Evolutionary conservation across 805 yeast species (phyloP), one percentile per base, ranked within the genome.

Genomic region (Saccharomycopsis guyanensis): DNA sequence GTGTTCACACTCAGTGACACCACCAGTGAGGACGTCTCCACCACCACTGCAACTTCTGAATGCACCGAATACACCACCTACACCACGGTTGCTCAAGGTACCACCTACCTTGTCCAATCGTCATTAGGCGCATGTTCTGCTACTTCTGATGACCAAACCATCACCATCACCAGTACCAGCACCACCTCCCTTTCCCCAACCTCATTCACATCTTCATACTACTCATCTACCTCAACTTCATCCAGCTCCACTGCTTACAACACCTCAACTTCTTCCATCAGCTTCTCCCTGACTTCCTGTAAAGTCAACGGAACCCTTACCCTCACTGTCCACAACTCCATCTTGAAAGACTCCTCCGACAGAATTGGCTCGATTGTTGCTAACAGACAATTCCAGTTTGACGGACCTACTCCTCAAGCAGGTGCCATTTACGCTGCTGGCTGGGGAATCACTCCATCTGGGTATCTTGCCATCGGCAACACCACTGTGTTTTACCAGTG

Each of bases 371-470:
- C 80, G 33, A 73, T 76, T 64, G 82, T 76, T 47, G 74, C 80
- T 39, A 76, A 75, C 69, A 65, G 74, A 61, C 82, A 76, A 63
- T 76, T 76, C 66, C 82, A 76, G 61, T 76, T 76, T 54, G 82
- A 76, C 60, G 81, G 81, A 46, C 79, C 80, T 25, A 73, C 77
- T 56, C 80, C 81, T 38, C 82, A 76, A 64, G 76, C 74, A 12
- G 76, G 75, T 49, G 63, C 76, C 12, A 64, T 71, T 40, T 68
- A 66, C 49, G 75, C 77, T 47, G 71, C 72, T 36, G 76, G 77
- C 39, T 72, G 77, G 77, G 50, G 53, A 15, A 47, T 51, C 18
- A 38, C 42, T 6, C 18, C 27, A 7, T 71, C 66, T 25, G 73
- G 69, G 4, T 63, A 62, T 55, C 68, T 75, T 52, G 78, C 77